Percentiles rank a stretch among this genome's conserved stretches.
phyloP scores from a whole-genome alignment of 1,284 basidiomycete genomes.

The Cryptococcus hybrid region DNA sequence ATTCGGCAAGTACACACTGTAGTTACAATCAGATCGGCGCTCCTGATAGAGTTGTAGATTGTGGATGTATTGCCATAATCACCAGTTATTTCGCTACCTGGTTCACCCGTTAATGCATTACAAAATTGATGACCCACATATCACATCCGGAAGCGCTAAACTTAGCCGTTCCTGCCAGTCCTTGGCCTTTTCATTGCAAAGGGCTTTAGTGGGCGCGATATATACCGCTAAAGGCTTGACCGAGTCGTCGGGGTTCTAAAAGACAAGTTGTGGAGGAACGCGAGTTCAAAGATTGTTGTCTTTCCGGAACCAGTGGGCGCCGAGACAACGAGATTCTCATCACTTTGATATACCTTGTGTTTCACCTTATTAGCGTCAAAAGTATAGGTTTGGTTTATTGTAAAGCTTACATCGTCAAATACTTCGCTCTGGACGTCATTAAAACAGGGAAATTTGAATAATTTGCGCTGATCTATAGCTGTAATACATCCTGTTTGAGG shows the following conservation, averaged over 20 bases:
- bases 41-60: conserved; percentile 59
- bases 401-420: conserved; percentile 63
- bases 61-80: conserved; percentile 72
- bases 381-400: background rate
- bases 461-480: conserved; percentile 75
- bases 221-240: conserved; percentile 67
- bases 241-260: conserved; percentile 35
- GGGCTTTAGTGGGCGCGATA: conserved; percentile 90
- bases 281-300: conserved; percentile 89
- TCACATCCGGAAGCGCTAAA: conserved; percentile 60
- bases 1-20: conserved; percentile 56
- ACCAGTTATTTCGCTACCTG: conserved; percentile 87
- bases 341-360: conserved; percentile 61
- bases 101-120: conserved; percentile 6
- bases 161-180: conserved; percentile 83
- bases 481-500: background rate
- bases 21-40: conserved; percentile 74
- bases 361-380: background rate
- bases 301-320: conserved; percentile 93
- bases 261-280: conserved; percentile 59
- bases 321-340: conserved; percentile 80
- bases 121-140: conserved; percentile 56
- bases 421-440: conserved; percentile 85
- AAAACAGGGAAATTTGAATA: conserved; percentile 86
- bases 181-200: conserved; percentile 77